Evolutionary conservation across 1,284 basidiomycete genomes (phyloP).

Genomic region (Anthracocystis setariae): DNA sequence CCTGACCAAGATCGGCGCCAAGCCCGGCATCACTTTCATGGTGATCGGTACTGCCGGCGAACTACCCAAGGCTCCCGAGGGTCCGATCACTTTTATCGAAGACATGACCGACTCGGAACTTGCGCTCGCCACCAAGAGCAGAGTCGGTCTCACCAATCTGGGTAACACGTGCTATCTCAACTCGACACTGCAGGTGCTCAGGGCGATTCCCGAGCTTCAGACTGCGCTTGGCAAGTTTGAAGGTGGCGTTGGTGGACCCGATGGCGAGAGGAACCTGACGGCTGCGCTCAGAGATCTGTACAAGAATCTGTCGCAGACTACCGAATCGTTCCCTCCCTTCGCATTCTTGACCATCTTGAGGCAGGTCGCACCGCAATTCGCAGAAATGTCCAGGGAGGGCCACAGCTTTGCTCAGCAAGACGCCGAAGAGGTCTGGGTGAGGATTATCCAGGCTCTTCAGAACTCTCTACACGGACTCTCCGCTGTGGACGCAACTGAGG

Average conservation of each 20-base stretch:
- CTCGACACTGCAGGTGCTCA: conserved; percentile 88
- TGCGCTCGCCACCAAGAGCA: conserved; percentile 74
- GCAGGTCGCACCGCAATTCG: conserved; percentile 88
- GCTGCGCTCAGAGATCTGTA: conserved; percentile 79
- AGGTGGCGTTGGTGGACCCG: conserved; percentile 45
- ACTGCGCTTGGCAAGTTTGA: conserved; percentile 54
- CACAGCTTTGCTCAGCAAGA: conserved; percentile 86
- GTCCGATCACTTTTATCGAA: conserved; percentile 81
- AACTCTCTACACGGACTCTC: conserved; percentile 70
- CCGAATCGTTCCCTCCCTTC: conserved; percentile 81
- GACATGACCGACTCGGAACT: conserved; percentile 87
- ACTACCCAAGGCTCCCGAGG: conserved; percentile 84
- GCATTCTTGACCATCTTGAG: conserved; percentile 78
- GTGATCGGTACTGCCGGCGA: conserved; percentile 82
- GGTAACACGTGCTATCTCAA: conserved; percentile 98
- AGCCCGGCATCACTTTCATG: conserved; percentile 70
- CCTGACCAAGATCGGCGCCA: conserved; percentile 82
- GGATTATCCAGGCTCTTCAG: conserved; percentile 82
- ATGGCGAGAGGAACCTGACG: conserved; percentile 69
- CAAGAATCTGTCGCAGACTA: conserved; percentile 77
- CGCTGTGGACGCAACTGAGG: conserved; percentile 4
- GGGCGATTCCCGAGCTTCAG: conserved; percentile 88
- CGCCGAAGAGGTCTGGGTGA: conserved; percentile 93
- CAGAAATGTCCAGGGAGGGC: conserved; percentile 73
- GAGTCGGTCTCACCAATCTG: conserved; percentile 61